Evolutionary conservation across 2,329 filamentous ascomycete species (phyloP).

Genomic region (Cladosporium velox): DNA sequence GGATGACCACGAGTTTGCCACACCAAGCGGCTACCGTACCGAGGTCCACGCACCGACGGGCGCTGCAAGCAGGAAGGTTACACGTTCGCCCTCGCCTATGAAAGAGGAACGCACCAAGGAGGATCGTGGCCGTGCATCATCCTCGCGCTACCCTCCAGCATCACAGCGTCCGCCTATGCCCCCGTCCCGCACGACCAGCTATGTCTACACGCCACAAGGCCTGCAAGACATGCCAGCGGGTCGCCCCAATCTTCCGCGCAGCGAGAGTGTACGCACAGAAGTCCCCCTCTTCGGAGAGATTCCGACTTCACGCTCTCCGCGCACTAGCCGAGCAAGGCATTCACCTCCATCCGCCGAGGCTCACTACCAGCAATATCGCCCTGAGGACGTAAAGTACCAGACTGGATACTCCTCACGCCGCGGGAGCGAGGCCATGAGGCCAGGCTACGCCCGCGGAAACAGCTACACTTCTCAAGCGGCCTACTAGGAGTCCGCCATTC

Average conservation of each 20-base stretch:
- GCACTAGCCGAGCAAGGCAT: conserved; percentile 31
- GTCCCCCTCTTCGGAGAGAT: conserved; percentile 19
- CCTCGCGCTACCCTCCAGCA: conserved; percentile 29
- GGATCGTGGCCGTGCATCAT: conserved; percentile 25
- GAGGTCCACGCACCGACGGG: conserved; percentile 27
- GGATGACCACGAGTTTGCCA: conserved; percentile 36
- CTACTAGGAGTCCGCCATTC: conserved; percentile 8
- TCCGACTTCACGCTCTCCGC: conserved; percentile 16
- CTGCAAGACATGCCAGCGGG: conserved; percentile 23
- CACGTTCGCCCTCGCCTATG: conserved; percentile 34
- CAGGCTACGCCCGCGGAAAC: conserved; percentile 14
- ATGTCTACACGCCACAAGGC: conserved; percentile 31
- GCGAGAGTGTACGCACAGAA: conserved; percentile 21
- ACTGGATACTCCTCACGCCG: conserved; percentile 28
- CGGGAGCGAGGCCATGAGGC: conserved; percentile 23
- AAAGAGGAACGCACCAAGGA: conserved; percentile 21
- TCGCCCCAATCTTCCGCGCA: conserved; percentile 25
- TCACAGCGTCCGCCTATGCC: conserved; percentile 25
- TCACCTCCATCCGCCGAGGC: conserved; percentile 35
- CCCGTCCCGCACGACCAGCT: conserved; percentile 32
- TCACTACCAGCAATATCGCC: conserved; percentile 37
- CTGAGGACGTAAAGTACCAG: conserved; percentile 42
- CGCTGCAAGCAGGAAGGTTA: conserved; percentile 23
- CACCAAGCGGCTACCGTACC: conserved; percentile 35
- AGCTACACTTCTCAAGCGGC: conserved; percentile 19